Conservation (phyloP, 768 basidiomycete genomes). For the Cyclocybe aegerita region DNA sequence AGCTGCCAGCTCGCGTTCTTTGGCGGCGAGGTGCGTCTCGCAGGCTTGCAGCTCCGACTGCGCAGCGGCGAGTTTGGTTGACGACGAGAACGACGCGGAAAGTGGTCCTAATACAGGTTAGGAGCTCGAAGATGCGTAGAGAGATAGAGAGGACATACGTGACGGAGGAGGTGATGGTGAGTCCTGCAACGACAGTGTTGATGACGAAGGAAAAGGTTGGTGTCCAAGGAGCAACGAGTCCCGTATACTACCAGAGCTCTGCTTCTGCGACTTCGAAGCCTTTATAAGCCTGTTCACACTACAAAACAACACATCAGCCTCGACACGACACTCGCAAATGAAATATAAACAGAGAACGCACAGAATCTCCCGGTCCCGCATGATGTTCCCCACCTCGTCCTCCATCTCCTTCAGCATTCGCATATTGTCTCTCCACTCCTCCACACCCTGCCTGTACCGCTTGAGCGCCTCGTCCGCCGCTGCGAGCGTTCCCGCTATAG, state of each 20-base stretch:
- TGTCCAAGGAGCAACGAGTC: conserved; percentile 32
- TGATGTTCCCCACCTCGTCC: conserved; percentile 68
- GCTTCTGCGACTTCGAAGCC: conserved; percentile 58
- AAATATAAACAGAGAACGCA: conserved; percentile 33
- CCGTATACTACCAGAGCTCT: conserved; percentile 33
- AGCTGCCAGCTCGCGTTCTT: conserved; percentile 62
- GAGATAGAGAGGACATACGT: conserved; percentile 17
- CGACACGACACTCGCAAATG: no score
- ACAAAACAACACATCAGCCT: conserved; percentile 1
- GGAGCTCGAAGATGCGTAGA: conserved; percentile 5
- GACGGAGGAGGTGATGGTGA: conserved; percentile 22
- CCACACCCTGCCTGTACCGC: conserved; percentile 57
- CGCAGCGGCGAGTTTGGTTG: conserved; percentile 60
- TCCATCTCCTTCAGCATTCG: conserved; percentile 62
- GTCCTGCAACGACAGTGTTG: conserved; percentile 31
- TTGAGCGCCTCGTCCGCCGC: conserved; percentile 69
- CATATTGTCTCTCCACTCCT: conserved; percentile 65
- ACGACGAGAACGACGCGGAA: conserved; percentile 26
- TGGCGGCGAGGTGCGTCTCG: conserved; percentile 67
- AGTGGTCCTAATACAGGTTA: conserved; percentile 15
- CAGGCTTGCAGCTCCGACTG: conserved; percentile 83
- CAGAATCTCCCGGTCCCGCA: conserved; percentile 82
- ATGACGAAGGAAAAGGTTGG: conserved; percentile 37
- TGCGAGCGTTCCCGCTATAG: conserved; percentile 57
- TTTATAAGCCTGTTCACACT: conserved; percentile 83